Conservation (phyloP, 2,329 filamentous ascomycete species). For the Clarireedia paspali region DNA sequence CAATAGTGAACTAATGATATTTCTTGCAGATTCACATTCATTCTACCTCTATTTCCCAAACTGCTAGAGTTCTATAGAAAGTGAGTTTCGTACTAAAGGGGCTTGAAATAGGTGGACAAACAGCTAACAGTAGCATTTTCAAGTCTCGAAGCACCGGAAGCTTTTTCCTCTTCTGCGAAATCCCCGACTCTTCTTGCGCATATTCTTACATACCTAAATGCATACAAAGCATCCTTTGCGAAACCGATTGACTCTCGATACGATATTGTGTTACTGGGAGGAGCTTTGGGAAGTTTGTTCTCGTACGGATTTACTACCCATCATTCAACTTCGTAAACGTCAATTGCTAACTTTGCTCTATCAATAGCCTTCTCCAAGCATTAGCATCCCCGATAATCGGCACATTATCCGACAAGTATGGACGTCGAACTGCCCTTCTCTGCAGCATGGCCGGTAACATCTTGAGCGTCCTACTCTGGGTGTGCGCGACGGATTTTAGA, state of each 20-base stretch:
- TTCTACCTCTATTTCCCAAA: constrained; percentile 90
- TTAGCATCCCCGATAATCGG: constrained; percentile 90
- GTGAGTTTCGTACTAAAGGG: constrained; percentile 37
- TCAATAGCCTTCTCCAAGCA: constrained; percentile 64
- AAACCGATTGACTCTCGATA: constrained; percentile 92
- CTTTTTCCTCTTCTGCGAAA: constrained; percentile 34
- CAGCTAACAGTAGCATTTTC: constrained; percentile 32
- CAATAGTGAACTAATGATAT: not conserved
- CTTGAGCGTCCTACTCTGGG: constrained; percentile 88
- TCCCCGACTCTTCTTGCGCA: constrained; percentile 65
- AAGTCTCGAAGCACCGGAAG: constrained; percentile 60
- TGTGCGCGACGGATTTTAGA: constrained; percentile 85
- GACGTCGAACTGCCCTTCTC: constrained; percentile 77
- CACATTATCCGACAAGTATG: constrained; percentile 77
- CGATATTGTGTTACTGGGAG: constrained; percentile 91
- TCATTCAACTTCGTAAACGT: not conserved
- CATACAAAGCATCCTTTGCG: constrained; percentile 90
- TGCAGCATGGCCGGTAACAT: constrained; percentile 93
- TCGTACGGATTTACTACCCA: constrained; percentile 36
- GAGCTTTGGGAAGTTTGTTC: constrained; percentile 89
- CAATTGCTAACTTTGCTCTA: not conserved
- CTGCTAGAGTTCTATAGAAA: constrained; percentile 94
- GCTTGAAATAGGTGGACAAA: constrained; percentile 83
- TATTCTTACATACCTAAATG: constrained; percentile 76
- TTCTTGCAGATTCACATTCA: constrained; percentile 69